These are phyloP conservation scores for Gossypium gossypioides DNA, from an alignment of 441 rosid genomes.

Conservation along the genomic window DNA sequence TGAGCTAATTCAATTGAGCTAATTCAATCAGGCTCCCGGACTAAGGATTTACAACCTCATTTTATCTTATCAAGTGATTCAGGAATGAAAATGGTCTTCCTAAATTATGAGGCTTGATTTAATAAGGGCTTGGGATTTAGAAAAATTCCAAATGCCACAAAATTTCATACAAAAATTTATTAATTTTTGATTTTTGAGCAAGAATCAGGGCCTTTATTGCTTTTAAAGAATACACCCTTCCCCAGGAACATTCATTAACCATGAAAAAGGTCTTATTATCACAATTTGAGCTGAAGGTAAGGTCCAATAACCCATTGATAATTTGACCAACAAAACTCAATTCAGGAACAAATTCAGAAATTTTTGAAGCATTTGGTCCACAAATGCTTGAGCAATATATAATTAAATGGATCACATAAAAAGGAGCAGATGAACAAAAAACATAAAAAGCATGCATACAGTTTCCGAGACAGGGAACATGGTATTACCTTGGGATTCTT, in stretches of 20 bases:
- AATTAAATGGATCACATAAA: not conserved
- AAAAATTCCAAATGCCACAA: not conserved
- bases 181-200: not conserved
- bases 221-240: constrained; percentile 42
- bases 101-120: not conserved
- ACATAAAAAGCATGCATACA: not conserved
- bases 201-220: too few relatives aligned
- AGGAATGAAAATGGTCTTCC: not conserved
- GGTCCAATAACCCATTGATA: not conserved
- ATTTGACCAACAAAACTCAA: not conserved
- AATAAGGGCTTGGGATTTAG: not conserved
- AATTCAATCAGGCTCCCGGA: not conserved
- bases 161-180: too few relatives aligned
- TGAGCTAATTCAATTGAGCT: not conserved
- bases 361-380: not conserved
- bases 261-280: not conserved
- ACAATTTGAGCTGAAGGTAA: not conserved
- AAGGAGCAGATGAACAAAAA: not conserved
- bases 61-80: not conserved
- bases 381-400: not conserved
- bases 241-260: constrained; percentile 19
- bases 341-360: not conserved
- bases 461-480: constrained; percentile 2
- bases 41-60: not conserved
- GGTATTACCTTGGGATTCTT: constrained; percentile 86